Percentiles rank a stretch among this genome's conserved stretches.
Evolutionary conservation across 2,329 filamentous ascomycete genomes (phyloP).

Genomic region (Pseudogymnoascus pannorum): DNA sequence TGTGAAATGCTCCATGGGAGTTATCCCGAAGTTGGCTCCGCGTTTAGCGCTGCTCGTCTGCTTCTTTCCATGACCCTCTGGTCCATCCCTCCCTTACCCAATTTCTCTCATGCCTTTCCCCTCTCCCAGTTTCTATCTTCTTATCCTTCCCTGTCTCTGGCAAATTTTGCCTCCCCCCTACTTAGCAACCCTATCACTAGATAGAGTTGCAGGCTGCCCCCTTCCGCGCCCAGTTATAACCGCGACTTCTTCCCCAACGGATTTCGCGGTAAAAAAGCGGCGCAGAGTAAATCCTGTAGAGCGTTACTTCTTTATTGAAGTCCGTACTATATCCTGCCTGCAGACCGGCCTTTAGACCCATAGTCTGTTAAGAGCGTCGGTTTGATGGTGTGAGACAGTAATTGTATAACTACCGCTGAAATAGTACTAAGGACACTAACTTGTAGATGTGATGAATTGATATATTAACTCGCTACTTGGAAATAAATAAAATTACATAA

Average conservation of each 20-base stretch:
- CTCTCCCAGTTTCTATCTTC: neutral
- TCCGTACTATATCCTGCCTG: conserved; percentile 56
- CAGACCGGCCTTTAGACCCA: conserved; percentile 65
- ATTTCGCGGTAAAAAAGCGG: conserved; percentile 90
- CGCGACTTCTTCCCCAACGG: conserved; percentile 67
- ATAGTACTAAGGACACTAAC: neutral
- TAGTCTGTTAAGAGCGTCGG: conserved; percentile 57
- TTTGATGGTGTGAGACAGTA: conserved; percentile 82
- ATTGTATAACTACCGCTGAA: neutral
- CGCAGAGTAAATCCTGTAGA: conserved; percentile 61
- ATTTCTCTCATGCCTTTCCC: neutral
- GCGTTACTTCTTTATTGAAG: conserved; percentile 34
- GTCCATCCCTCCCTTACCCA: neutral
- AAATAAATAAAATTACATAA: conserved; percentile 1
- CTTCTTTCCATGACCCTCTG: neutral
- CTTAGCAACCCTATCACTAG: neutral
- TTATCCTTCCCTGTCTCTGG: neutral
- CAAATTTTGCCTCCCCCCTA: neutral
- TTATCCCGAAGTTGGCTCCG: conserved; percentile 53
- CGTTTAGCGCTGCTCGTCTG: conserved; percentile 13
- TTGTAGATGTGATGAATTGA: neutral
- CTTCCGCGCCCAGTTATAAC: conserved; percentile 73
- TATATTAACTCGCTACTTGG: neutral
- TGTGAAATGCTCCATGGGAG: conserved; percentile 72
- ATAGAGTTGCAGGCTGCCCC: neutral